phyloP scores from a whole-genome alignment of 2,329 filamentous ascomycete species.

The Penicillium sp. region DNA sequence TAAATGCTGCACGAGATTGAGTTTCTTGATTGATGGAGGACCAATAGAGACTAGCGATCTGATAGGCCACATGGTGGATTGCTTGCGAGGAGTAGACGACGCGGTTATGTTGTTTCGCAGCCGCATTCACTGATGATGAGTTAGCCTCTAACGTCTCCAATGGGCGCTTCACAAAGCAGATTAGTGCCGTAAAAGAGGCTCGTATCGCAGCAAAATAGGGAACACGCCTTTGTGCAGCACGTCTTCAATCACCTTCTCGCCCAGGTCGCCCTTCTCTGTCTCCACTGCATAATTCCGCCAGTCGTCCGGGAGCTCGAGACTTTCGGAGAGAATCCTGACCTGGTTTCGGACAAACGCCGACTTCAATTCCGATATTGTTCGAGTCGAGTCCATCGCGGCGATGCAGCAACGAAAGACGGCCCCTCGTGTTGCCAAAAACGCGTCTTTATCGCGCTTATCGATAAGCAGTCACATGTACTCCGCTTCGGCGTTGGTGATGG shows the following conservation, averaged over 20 bases:
- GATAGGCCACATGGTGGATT: conserved; percentile 53
- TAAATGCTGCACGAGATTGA: conserved; percentile 20
- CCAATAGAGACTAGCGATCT: conserved; percentile 55
- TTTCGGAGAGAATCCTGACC: conserved; percentile 50
- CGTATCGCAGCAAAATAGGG: neutral
- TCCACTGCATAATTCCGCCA: conserved; percentile 44
- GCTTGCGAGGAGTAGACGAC: conserved; percentile 52
- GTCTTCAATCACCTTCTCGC: conserved; percentile 48
- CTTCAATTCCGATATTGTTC: conserved; percentile 50
- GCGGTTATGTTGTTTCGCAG: conserved; percentile 51
- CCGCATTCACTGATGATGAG: conserved; percentile 45
- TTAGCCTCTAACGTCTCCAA: neutral
- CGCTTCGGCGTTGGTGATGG: neutral
- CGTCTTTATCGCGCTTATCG: conserved; percentile 13
- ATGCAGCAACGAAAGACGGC: neutral
- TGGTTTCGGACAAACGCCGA: conserved; percentile 49
- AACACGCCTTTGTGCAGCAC: conserved; percentile 48
- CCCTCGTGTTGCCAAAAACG: neutral
- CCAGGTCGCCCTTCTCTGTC: conserved; percentile 44
- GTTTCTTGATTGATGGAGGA: conserved; percentile 41
- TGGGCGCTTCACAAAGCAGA: neutral
- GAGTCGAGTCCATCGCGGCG: conserved; percentile 34
- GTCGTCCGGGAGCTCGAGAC: conserved; percentile 45
- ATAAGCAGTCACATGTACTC: conserved; percentile 10
- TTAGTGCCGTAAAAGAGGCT: neutral